A percentile compares a stretch with the other conserved stretches of the same genome.
Evolutionary conservation across 495 filamentous ascomycete species (phyloP).

Genomic region (Talaromyces nanjingensis): DNA sequence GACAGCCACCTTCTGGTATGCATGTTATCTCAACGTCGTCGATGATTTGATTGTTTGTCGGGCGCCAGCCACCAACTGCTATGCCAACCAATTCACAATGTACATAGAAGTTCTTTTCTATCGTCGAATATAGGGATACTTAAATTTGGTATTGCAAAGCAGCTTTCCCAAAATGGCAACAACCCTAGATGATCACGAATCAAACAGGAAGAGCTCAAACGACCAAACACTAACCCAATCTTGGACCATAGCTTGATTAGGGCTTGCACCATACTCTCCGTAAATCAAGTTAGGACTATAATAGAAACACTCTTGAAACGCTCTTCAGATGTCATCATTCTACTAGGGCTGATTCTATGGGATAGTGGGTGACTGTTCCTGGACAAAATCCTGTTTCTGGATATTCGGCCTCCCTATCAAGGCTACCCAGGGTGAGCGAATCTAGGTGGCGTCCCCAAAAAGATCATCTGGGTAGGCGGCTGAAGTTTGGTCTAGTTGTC

Average conservation of each 20-base stretch:
- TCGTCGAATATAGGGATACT: not conserved
- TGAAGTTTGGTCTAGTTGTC: not conserved
- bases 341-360: not conserved
- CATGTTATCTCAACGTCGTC: not conserved
- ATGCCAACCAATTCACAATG: not conserved
- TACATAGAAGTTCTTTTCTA: not conserved
- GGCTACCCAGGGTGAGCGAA: no score
- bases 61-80: not conserved
- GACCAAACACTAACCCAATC: not conserved
- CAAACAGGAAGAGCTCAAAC: not conserved
- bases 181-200: not conserved
- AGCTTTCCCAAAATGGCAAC: not conserved
- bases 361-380: not conserved
- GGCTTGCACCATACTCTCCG: not conserved
- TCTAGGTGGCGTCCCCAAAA: not conserved
- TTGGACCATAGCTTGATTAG: not conserved
- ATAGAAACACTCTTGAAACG: not conserved
- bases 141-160: not conserved
- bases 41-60: not conserved
- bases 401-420: no score
- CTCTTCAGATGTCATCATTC: not conserved
- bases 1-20: not conserved
- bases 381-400: not conserved
- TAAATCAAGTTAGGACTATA: not conserved
- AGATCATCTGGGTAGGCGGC: not conserved